Evolutionary conservation across 2,329 filamentous ascomycete species (phyloP), one percentile per base, ranked within the genome.

Genomic region (Claviceps digitariae): DNA sequence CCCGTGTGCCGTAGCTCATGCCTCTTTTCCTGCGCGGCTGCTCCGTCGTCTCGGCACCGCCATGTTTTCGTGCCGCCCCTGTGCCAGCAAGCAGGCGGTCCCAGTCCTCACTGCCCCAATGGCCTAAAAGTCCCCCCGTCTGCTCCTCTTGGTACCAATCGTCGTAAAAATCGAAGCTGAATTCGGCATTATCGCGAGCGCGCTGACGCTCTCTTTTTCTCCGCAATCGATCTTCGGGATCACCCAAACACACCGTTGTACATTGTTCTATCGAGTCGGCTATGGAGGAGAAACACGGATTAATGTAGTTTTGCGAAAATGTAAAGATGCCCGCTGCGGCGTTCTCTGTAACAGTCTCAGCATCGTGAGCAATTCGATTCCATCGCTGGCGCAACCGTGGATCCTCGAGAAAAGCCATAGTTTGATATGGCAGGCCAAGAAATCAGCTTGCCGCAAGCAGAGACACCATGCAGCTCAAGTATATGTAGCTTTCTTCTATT

Each of bases 101-200:
- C 72, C 94, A 82, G 64, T 95, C 90, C 62, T 94, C 90, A 60
- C 72, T 83, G 41, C 84, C 83, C 87, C 89, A 95, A 47, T 81
- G 70, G 46, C 77, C 84, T 51, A 90, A 71, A 48, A 91, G 67
- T 0, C 83, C 78, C 41, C 82, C 77, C 36, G 61, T 51, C 21
- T 54, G 54, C 52, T 76, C 72, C 49, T 80, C 77, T 53, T 78
- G 75, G 56, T 95, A 89, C 91, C 91, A 97, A 68, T 96, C 91
- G 68, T 96, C 91, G 72, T 97, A 97, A 67, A 97, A 97, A 67
- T 96, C 91, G 66, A 97, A 97, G 63, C 81, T 90, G 62, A 86
- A 81, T 69, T 96, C 90, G 29, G 90, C 86, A 51, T 82, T 69
- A 2, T 80, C 81, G 56, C 72, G 69, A 25, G 73, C 71, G 9